Conservation (phyloP, 176 grass and related monocot genomes). For the Ampelocalamus luodianensis region DNA sequence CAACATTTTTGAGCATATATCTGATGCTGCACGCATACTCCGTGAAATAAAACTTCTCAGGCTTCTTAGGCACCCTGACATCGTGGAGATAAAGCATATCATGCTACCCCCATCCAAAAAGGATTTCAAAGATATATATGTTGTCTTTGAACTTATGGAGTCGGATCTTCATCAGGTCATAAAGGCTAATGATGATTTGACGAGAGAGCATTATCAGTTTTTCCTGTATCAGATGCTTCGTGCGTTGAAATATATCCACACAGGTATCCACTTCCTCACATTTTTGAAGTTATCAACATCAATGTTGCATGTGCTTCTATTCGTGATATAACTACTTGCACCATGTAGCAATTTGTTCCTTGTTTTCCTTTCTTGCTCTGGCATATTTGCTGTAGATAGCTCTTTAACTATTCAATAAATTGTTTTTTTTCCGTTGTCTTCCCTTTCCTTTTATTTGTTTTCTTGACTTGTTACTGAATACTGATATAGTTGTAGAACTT, state of each 20-base stretch:
- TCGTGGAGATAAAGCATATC: slow-evolving; percentile 56
- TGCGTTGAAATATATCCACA: slow-evolving; percentile 54
- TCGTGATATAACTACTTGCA: background rate
- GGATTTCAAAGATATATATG: slow-evolving; percentile 60
- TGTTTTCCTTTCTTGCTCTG: background rate
- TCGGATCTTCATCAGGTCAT: slow-evolving; percentile 60
- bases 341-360: background rate
- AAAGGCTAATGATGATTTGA: slow-evolving; percentile 58
- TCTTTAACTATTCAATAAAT: background rate
- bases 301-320: background rate
- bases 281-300: slow-evolving; percentile 2
- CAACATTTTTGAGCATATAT: slow-evolving; percentile 57
- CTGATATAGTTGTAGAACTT: background rate
- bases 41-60: slow-evolving; percentile 57
- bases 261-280: slow-evolving; percentile 24
- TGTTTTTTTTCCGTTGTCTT: background rate
- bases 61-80: slow-evolving; percentile 52
- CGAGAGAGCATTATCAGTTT: slow-evolving; percentile 53
- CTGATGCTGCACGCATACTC: slow-evolving; percentile 50
- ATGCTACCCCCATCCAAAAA: slow-evolving; percentile 49
- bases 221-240: slow-evolving; percentile 56
- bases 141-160: slow-evolving; percentile 60
- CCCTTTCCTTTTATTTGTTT: slow-evolving; percentile 1
- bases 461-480: background rate
- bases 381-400: background rate